Conservation (phyloP, 108 stramenopile species). For the Pseudonitzschia pungens region DNA sequence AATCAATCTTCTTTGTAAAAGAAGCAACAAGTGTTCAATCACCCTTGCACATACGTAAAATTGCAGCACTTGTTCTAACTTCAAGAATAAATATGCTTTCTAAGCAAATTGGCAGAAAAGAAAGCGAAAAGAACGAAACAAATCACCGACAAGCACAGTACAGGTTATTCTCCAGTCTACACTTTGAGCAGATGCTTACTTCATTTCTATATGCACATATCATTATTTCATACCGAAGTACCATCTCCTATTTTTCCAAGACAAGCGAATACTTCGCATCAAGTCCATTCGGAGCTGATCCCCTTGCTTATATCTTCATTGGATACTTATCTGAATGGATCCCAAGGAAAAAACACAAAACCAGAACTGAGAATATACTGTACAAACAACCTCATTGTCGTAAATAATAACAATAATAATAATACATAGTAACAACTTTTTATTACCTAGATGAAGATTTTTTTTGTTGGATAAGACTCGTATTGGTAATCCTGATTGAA, state of each 20-base stretch:
- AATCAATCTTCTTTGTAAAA: background rate
- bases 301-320: background rate
- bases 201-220: background rate
- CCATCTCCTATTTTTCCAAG: background rate
- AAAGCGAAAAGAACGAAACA: background rate
- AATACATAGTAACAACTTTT: too few relatives aligned
- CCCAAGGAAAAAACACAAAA: background rate
- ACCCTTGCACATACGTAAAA: background rate
- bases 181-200: background rate
- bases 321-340: background rate
- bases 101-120: background rate
- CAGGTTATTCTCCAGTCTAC: background rate
- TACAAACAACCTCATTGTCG: too few relatives aligned
- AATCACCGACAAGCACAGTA: background rate
- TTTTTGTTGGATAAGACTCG: too few relatives aligned
- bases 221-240: background rate
- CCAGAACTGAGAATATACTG: background rate
- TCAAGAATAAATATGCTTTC: background rate
- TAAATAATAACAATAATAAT: too few relatives aligned
- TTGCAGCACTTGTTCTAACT: background rate
- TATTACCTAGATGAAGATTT: too few relatives aligned
- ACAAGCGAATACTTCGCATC: background rate
- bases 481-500: too few relatives aligned
- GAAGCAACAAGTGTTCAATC: background rate
- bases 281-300: background rate